Evolutionary conservation across 345 rosid genomes (phyloP).

Genomic region (Gossypium rotundifolium): DNA sequence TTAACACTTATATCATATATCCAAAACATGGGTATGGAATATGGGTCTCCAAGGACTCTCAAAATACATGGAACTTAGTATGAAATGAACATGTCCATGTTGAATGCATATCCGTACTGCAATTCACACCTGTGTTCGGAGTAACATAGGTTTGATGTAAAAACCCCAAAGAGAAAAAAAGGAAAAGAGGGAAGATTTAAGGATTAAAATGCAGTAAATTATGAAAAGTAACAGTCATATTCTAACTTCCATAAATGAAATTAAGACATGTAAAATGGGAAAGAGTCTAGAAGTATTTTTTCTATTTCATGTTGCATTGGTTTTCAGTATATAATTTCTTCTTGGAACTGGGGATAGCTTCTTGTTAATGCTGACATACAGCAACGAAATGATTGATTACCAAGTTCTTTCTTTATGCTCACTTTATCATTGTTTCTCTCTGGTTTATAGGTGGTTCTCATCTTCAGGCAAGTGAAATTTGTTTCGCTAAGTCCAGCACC

Average conservation of each 20-base stretch:
- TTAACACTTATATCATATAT: background rate
- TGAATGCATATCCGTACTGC: background rate
- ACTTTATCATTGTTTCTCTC: background rate
- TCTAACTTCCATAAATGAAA: background rate
- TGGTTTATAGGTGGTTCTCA: slow-evolving; percentile 38
- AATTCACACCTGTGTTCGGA: background rate
- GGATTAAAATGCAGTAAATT: too few species aligned
- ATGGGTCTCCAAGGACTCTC: background rate
- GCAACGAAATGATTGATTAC: background rate
- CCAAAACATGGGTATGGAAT: background rate
- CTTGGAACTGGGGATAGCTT: background rate
- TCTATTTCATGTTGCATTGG: background rate
- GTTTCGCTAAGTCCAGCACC: slow-evolving; percentile 33
- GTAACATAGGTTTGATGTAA: too few species aligned
- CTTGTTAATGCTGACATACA: background rate
- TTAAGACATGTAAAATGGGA: background rate
- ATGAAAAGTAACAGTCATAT: too few species aligned
- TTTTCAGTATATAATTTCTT: background rate
- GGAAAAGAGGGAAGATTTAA: too few species aligned
- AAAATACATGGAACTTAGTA: background rate
- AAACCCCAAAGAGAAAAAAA: too few species aligned
- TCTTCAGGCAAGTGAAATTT: slow-evolving; percentile 32
- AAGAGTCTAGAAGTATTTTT: background rate
- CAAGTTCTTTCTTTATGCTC: background rate
- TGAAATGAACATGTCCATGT: background rate